Conservation (phyloP, 192 early-diverging fungal genomes). For the Phlyctochytrium arcticum region DNA sequence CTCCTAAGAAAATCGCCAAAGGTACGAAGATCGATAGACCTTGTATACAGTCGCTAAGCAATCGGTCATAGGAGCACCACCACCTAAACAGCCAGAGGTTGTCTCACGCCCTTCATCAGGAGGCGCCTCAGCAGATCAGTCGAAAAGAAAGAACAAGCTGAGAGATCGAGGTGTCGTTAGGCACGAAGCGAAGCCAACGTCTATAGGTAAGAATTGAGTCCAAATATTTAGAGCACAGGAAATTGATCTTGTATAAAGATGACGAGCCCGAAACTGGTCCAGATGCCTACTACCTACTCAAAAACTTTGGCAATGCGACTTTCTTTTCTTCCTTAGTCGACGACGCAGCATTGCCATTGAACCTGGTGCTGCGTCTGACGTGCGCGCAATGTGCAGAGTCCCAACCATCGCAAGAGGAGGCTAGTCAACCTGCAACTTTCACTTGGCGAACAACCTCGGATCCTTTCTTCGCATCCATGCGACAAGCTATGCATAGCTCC, state of each 20-base stretch:
- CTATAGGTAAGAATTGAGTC: constrained; percentile 30
- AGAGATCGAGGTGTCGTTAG: constrained; percentile 36
- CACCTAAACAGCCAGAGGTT: constrained; percentile 19
- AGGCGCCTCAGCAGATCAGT: constrained; percentile 22
- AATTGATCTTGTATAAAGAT: constrained; percentile 21
- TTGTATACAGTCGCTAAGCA: background rate
- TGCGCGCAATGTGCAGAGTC: too few relatives aligned
- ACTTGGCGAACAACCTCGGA: background rate
- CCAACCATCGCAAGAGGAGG: background rate
- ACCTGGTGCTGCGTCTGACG: constrained; percentile 25
- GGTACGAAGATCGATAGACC: constrained; percentile 5
- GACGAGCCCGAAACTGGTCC: constrained; percentile 53
- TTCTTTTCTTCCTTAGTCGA: constrained; percentile 39
- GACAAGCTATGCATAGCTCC: constrained; percentile 12
- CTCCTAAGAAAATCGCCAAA: constrained; percentile 36
- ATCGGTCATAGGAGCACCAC: constrained; percentile 9
- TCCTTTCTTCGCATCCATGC: constrained; percentile 8
- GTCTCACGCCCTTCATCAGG: constrained; percentile 32
- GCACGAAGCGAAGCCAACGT: constrained; percentile 28
- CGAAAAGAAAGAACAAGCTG: constrained; percentile 46
- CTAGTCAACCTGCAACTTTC: background rate
- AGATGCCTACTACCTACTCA: constrained; percentile 44
- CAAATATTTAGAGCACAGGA: background rate
- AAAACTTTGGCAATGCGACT: constrained; percentile 37
- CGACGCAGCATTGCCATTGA: constrained; percentile 35